Evolutionary conservation across 352 stramenopile species (phyloP), one percentile per base, ranked within the genome.

Genomic region (Phytopythium mirpurense): DNA sequence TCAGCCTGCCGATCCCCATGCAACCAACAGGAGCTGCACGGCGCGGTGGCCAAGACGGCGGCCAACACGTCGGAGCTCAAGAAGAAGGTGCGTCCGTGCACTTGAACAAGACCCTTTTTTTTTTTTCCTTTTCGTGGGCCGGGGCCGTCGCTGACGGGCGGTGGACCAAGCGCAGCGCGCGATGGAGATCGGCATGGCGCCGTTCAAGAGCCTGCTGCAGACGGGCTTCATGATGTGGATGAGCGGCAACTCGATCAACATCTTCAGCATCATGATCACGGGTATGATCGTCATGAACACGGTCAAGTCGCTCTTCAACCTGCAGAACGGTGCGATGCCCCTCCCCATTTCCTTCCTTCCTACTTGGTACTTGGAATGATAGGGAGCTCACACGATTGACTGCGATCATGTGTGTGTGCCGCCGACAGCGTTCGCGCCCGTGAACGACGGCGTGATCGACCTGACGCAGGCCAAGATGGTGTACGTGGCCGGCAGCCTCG

Each of bases 171-270:
- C 46, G 4, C 50, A 97, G 86, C 83, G 87, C 43, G 86, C 88
- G 19, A 96, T 95, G 84, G 88, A 96, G 65, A 93, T 96, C 45
- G 89, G 84, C 27, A 85, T 80, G 67, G 83, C 72, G 45, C 90
- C 90, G 26, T 95, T 95, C 55, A 97, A 96, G 74, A 88, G 85
- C n/a, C 57, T 98, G 21, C 73, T 96, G 56, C 95, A 97, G 64
- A 96, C 93, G 21, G 92, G 75, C 26, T 95, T 98, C 65, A 98
- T 98, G 92, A 96, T 98, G 85, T 98, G 90, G 86, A 98, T 98
- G 92, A 95, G 83, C 51, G 92, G 92, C 54, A 94, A 89, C 57
- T 88, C 86, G 45, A 88, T 98, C 63, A 96, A 97, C 70, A 98
- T 98, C 58, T 97, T 97, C 67, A 96, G 83, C 56, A 97, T 97